phyloP scores from a whole-genome alignment of 352 stramenopile genomes.

The Aphanomyces cochlioides region DNA sequence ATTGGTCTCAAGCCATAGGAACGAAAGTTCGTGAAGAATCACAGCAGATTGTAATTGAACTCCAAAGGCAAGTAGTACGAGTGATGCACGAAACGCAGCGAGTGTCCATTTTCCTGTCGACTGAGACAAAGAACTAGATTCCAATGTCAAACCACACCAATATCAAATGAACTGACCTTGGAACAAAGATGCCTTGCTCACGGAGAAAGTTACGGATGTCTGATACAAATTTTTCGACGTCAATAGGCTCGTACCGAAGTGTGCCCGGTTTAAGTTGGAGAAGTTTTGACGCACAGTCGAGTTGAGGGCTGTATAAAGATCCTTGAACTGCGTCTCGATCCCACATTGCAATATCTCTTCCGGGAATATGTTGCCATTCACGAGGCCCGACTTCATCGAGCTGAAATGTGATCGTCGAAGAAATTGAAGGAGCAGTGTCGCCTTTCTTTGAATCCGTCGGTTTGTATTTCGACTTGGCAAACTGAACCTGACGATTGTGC shows the following conservation, averaged over 20 bases:
- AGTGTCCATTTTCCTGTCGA: conserved; percentile 3
- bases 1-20: conserved; percentile 38
- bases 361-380: conserved; percentile 69
- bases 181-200: conserved; percentile 32
- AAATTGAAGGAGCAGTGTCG: not conserved
- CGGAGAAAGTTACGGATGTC: conserved; percentile 33
- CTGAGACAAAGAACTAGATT: not conserved
- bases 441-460: not conserved
- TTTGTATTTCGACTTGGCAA: not conserved
- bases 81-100: conserved; percentile 35
- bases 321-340: conserved; percentile 37
- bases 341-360: conserved; percentile 52
- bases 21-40: conserved; percentile 42
- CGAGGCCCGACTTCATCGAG: conserved; percentile 41
- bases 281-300: conserved; percentile 53
- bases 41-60: conserved; percentile 67
- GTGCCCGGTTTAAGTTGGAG: conserved; percentile 48
- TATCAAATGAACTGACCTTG: conserved; percentile 30
- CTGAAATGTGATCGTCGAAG: not conserved
- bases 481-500: not conserved
- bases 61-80: conserved; percentile 48
- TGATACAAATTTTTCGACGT: conserved; percentile 42
- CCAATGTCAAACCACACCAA: too few species aligned
- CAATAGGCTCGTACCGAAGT: conserved; percentile 65
- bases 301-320: not conserved